A percentile compares a stretch with the other conserved stretches of the same genome.
These are phyloP conservation scores for Daedaleopsis nitida DNA, from an alignment of 768 basidiomycete species.

Conservation along the genomic window DNA sequence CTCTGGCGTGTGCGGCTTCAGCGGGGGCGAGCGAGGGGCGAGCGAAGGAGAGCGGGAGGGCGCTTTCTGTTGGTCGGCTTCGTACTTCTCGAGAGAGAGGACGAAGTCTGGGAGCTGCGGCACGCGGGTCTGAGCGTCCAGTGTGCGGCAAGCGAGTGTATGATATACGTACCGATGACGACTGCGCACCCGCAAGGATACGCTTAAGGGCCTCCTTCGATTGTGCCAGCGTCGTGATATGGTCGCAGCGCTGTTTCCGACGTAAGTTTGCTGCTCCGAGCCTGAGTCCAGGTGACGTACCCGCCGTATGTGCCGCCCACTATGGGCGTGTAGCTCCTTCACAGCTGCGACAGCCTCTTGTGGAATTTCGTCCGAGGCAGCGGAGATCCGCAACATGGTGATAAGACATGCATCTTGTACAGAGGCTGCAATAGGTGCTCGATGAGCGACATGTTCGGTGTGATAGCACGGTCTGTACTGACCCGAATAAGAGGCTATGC, in stretches of 20 bases:
- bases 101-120: slow-evolving; percentile 74
- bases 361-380: slow-evolving; percentile 58
- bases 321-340: slow-evolving; percentile 41
- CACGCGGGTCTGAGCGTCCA: background rate
- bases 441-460: background rate
- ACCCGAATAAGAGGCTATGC: slow-evolving; percentile 48
- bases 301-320: slow-evolving; percentile 57
- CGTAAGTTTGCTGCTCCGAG: background rate
- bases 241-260: slow-evolving; percentile 61
- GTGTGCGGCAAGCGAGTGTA: background rate
- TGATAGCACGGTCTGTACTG: slow-evolving; percentile 24
- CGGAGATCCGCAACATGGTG: slow-evolving; percentile 68
- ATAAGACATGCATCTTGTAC: slow-evolving; percentile 76
- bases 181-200: slow-evolving; percentile 49
- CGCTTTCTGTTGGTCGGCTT: slow-evolving; percentile 1
- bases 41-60: slow-evolving; percentile 5
- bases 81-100: slow-evolving; percentile 43
- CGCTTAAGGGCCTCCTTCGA: slow-evolving; percentile 47
- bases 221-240: slow-evolving; percentile 55
- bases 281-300: slow-evolving; percentile 35
- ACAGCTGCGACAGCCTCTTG: slow-evolving; percentile 46
- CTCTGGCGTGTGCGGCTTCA: slow-evolving; percentile 17
- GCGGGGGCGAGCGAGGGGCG: slow-evolving; percentile 8
- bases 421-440: slow-evolving; percentile 45
- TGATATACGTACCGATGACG: slow-evolving; percentile 56